Evolutionary conservation across 257 asterid genomes (phyloP), one percentile per base, ranked within the genome.

Genomic region (Solanum piurae): DNA sequence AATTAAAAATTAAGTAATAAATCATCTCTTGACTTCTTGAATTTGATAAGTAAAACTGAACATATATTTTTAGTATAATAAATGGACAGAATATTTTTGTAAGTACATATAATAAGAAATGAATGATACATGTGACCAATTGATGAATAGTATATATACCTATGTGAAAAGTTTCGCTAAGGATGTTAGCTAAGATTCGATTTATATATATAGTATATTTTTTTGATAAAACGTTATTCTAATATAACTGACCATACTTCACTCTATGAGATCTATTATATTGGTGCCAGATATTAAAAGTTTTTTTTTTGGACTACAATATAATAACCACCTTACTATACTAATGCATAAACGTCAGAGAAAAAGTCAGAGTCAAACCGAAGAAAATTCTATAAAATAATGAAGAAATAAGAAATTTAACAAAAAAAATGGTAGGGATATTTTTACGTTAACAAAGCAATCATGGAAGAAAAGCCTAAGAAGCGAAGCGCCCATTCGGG

Each of bases 401-500:
- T 6, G 4, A 18, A 18, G 9, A 25, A 7, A 66, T 5, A 42
- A 4, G 25, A 44, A 77, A 40, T 4, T 38, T 38, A 12, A 44
- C 6, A 4, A 79, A 79, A 29, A 29, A 55, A 12, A 44, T 2
- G 12, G 3, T 44, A 44, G 5, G 8, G 13, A 68, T 85, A 5
- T 89, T 29, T 31, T 33, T 93, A 97, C 99, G 23, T 95, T 94
- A 58, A 97, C 98, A 86, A 97, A 95, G 93, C 99, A 97, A 89
- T 97, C 99, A 14, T 97, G 99, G 86, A 97, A 97, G 91, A 92
- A 93, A 40, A 97, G 91, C 25, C 99, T 98, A 18, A 97, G 96
- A 68, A 97, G 94, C 83, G 99, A 97, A 75, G 98, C 99, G 9
- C 98, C 99, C 95, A 97, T 95, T 12, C 99, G 95, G 14, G 95